These are phyloP conservation scores for Gremmenia infestans DNA, from an alignment of 2,329 filamentous ascomycete genomes.

Conservation along the genomic window DNA sequence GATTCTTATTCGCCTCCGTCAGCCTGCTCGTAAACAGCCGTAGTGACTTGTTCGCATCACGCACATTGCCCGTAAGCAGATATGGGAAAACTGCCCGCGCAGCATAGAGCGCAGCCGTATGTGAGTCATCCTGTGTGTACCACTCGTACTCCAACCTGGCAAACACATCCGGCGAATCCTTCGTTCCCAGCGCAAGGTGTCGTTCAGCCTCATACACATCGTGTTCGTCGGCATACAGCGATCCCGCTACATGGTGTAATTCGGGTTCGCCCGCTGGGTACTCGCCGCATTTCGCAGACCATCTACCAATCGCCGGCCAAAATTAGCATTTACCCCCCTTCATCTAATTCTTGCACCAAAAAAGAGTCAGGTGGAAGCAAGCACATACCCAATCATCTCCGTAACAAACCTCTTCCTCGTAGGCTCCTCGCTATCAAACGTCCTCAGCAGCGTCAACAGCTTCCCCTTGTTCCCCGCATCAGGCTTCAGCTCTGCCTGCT, in stretches of 20 bases:
- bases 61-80: conserved; percentile 82
- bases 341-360: too few species aligned
- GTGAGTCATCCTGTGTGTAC: conserved; percentile 85
- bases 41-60: conserved; percentile 79
- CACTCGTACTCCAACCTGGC: conserved; percentile 84
- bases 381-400: conserved; percentile 69
- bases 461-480: conserved; percentile 71
- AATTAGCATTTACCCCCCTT: conserved; percentile 7
- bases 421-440: conserved; percentile 79
- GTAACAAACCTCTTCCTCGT: conserved; percentile 88
- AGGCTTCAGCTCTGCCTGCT: conserved; percentile 74
- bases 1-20: conserved; percentile 46
- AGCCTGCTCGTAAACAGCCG: conserved; percentile 69
- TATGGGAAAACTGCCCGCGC: conserved; percentile 87
- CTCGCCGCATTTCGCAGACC: conserved; percentile 81
- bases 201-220: conserved; percentile 90
- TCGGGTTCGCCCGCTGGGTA: conserved; percentile 91
- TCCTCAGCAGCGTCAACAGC: conserved; percentile 70
- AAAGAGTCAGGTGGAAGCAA: neutral
- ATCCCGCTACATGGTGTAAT: conserved; percentile 85
- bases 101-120: conserved; percentile 81
- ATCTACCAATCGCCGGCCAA: conserved; percentile 40
- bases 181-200: conserved; percentile 83
- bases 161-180: conserved; percentile 77
- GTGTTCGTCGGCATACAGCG: conserved; percentile 86